Percentiles rank a stretch among this genome's conserved stretches.
phyloP scores from a whole-genome alignment of 768 basidiomycete genomes.

The Dentipellis fragilis region DNA sequence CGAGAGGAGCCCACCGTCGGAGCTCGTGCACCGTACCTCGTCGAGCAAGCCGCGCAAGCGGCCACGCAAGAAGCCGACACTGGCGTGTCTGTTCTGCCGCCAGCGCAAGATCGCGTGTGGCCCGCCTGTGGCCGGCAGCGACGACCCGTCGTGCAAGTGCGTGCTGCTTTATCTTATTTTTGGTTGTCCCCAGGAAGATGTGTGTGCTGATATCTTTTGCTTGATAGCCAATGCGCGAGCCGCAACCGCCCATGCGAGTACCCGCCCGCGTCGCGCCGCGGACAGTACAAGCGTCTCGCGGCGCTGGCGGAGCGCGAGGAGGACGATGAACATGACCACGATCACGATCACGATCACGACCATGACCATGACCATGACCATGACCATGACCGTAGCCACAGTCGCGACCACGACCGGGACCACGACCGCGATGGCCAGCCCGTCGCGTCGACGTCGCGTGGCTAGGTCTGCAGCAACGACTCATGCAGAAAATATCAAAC shows the following conservation, averaged over 20 bases:
- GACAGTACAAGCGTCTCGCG: constrained; percentile 13
- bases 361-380: neutral
- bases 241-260: constrained; percentile 14
- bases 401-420: neutral
- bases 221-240: constrained; percentile 12
- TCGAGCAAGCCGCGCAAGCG: constrained; percentile 4
- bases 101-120: constrained; percentile 34
- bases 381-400: constrained; percentile 5
- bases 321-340: constrained; percentile 3
- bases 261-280: constrained; percentile 14
- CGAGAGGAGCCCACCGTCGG: too few relatives aligned
- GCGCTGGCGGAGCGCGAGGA: constrained; percentile 4
- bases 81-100: constrained; percentile 32
- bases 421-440: neutral
- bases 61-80: constrained; percentile 13
- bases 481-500: too few relatives aligned
- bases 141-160: constrained; percentile 14
- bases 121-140: constrained; percentile 9
- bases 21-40: neutral
- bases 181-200: neutral
- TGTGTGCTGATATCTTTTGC: neutral
- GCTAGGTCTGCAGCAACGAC: neutral
- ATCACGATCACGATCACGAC: constrained; percentile 4
- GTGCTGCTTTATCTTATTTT: constrained; percentile 1
- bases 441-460: neutral